Percentiles rank a stretch among this genome's conserved stretches.
Evolutionary conservation across 441 rosid genomes (phyloP).

Genomic region (Dalechampia spathulata): DNA sequence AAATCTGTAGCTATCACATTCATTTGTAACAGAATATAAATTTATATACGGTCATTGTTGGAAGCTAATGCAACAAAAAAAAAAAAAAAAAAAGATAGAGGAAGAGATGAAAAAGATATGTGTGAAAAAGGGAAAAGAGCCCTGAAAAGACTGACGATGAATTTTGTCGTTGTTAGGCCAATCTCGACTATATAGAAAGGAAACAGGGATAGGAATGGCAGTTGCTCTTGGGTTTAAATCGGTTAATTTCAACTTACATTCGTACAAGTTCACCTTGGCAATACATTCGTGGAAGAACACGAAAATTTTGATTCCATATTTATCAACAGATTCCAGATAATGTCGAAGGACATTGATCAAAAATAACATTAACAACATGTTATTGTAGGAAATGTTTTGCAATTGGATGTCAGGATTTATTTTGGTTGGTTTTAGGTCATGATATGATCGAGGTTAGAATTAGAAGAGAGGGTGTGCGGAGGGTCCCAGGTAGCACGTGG

Average conservation of each 20-base stretch:
- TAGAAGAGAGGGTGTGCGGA: neutral
- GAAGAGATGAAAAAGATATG: too few relatives aligned
- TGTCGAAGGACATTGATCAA: too few relatives aligned
- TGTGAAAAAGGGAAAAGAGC: slow-evolving; percentile 1
- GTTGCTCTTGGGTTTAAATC: neutral
- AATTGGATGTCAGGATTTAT: too few relatives aligned
- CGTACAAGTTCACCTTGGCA: too few relatives aligned
- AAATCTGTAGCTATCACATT: neutral
- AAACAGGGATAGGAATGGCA: neutral
- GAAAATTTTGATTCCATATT: too few relatives aligned
- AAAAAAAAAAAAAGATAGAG: too few relatives aligned
- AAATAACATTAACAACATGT: too few relatives aligned
- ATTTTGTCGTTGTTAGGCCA: slow-evolving; percentile 27
- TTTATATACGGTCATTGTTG: neutral
- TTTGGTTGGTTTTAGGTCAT: neutral
- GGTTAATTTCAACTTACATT: neutral
- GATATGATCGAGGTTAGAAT: neutral
- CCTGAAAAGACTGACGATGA: neutral
- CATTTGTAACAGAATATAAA: neutral
- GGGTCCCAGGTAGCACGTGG: slow-evolving; percentile 26
- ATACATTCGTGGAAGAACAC: too few relatives aligned
- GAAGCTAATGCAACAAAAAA: neutral
- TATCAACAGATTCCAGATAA: too few relatives aligned
- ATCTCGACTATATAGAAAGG: slow-evolving; percentile 14
- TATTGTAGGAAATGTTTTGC: too few relatives aligned